Evolutionary conservation across 163 green algal genomes (phyloP).

Genomic region (Coccomyxa subellipsoidea): DNA sequence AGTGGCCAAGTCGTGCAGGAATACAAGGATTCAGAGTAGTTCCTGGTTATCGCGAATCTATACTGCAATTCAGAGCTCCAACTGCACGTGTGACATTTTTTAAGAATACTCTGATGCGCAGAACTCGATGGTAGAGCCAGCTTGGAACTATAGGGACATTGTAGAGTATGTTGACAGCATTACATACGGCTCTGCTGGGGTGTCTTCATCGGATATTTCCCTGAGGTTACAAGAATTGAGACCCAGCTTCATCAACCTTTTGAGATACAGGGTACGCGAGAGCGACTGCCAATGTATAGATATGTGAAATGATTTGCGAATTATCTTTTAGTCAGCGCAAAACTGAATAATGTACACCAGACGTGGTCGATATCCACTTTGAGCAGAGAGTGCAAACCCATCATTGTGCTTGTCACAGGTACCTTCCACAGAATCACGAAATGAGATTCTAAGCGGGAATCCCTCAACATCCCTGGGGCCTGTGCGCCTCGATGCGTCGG

Average conservation of each 20-base stretch:
- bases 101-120: background rate
- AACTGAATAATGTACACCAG: background rate
- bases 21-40: too few species aligned
- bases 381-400: background rate
- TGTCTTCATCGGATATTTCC: background rate
- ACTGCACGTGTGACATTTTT: background rate
- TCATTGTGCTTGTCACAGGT: background rate
- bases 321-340: background rate
- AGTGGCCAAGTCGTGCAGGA: too few species aligned
- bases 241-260: background rate
- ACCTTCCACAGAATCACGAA: background rate
- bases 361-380: background rate
- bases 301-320: background rate
- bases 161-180: background rate
- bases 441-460: background rate
- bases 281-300: too few species aligned
- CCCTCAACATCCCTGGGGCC: background rate
- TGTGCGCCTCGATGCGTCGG: background rate
- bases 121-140: background rate
- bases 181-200: background rate
- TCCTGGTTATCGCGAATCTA: too few species aligned
- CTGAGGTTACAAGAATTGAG: background rate
- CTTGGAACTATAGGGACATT: background rate
- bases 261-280: slow-evolving; percentile 3
- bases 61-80: too few species aligned